Evolutionary conservation across 129 eudicot genomes (phyloP).

Genomic region (Flaveria robusta): DNA sequence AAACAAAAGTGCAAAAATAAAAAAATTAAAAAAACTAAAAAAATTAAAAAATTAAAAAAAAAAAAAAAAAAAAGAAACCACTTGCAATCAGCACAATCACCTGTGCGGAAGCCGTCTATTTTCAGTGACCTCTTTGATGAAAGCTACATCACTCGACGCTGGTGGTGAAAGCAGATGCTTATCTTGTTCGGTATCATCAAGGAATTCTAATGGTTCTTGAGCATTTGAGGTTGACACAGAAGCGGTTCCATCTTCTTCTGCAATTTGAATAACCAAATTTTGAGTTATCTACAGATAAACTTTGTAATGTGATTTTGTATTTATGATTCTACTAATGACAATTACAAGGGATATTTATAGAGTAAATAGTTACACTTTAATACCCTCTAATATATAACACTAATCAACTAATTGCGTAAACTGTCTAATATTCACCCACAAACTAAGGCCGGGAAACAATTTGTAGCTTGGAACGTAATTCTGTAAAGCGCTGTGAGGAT

Average conservation of each 20-base stretch:
- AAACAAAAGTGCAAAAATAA: conserved; percentile 24
- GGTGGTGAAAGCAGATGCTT: conserved; percentile 46
- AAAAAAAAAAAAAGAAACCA: conserved; percentile 1
- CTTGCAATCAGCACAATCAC: conserved; percentile 18
- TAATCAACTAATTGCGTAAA: no score
- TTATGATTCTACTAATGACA: no score
- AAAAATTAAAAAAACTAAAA: neutral
- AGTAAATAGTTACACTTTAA: no score
- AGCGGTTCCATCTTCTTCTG: conserved; percentile 57
- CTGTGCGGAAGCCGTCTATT: neutral
- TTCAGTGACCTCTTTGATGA: conserved; percentile 51
- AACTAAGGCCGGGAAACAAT: no score
- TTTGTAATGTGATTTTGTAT: no score
- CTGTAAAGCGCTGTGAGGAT: no score
- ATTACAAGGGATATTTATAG: no score
- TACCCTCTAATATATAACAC: no score
- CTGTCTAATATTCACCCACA: no score
- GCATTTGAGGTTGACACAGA: conserved; percentile 43
- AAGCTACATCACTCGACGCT: conserved; percentile 50
- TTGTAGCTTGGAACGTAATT: no score
- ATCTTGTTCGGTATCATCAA: conserved; percentile 46
- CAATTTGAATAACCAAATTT: conserved; percentile 1
- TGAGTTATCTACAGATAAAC: neutral
- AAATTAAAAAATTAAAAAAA: no score
- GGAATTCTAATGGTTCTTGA: conserved; percentile 46